Base-by-base conservation (phyloP, 768 basidiomycete species). In the Tylopilus plumbeoviolaceoides region DNA sequence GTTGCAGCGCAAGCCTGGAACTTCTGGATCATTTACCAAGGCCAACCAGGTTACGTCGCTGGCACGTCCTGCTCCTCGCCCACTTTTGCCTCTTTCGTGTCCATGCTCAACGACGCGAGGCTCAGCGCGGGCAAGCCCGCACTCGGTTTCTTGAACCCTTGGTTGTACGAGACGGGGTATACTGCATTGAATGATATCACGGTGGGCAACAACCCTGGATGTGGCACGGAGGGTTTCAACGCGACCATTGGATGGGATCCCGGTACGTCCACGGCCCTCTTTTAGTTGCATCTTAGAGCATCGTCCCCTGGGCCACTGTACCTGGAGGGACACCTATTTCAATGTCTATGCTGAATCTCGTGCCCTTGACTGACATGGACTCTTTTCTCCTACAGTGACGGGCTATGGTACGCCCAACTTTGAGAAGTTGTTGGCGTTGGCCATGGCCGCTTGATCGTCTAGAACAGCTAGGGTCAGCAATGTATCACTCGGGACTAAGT, bases 41-140 rank as follows among this genome's bases (percentile, higher is more conserved):
- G 82, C 4, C n/a, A 44, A 7, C 33, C 11, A 28, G 70, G 12
- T 54, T 52, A n/a, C 62, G 65, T 2, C 75, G 82, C 51, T 1
- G 88, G 88, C 33, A 90, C 88, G 2, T 87, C 85, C 15, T 83
- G 83, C 1, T 63, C 85, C 1, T 61, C 83, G 8, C 87, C 87
- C 0, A 75, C 84, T 0, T 84, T 90, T 53, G 77, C 86, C 14
- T 7, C 76, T 20, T 71, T 89, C 48, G 72, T 87, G 17, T 75
- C 85, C 4, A 75, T 89, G 56, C 67, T 89, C 47, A 87, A 87
- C 48, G 84, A 87, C 51, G 82, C 77, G 2, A 77, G 82, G 8
- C 64, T 85, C 23, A 66, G 68, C 3, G 70, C 69, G 0, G 70
- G 72, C 0, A 67, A 72, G 46, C 59, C 67, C 10, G 51, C 83